phyloP scores from a whole-genome alignment of 805 yeast genomes.

The Soucietia sequanensis region DNA sequence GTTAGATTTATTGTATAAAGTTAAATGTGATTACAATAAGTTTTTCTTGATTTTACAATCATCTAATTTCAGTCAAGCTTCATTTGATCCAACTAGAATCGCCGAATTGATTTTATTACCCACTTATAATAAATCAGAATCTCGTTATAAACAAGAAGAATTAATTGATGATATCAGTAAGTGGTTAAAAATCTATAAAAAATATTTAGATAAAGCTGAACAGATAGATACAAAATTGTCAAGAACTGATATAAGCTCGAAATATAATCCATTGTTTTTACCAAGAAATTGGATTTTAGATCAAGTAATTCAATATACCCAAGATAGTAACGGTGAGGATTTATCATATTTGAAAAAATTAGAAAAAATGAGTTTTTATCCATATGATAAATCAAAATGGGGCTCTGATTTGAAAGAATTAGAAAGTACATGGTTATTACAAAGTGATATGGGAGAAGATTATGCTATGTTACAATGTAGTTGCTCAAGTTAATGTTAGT shows the following conservation, averaged over 20 bases:
- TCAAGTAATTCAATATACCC: constrained; percentile 65
- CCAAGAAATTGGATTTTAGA: constrained; percentile 87
- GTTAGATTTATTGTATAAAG: constrained; percentile 55
- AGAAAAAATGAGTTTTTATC: constrained; percentile 69
- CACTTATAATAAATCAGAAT: constrained; percentile 18
- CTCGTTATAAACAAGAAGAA: constrained; percentile 31
- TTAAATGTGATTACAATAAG: constrained; percentile 74
- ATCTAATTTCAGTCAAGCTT: constrained; percentile 27
- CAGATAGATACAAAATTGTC: constrained; percentile 30
- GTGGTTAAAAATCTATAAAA: constrained; percentile 55
- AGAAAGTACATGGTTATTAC: constrained; percentile 52
- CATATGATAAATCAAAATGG: constrained; percentile 70
- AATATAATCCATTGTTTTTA: constrained; percentile 72
- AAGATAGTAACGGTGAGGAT: constrained; percentile 51
- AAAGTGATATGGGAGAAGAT: constrained; percentile 49
- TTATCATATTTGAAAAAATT: constrained; percentile 55
- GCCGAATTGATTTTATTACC: constrained; percentile 21
- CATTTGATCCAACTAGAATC: constrained; percentile 9
- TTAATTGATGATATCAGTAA: constrained; percentile 36
- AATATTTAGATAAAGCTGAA: constrained; percentile 40
- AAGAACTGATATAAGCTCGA: constrained; percentile 42
- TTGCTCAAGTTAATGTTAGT: constrained; percentile 51
- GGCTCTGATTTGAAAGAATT: constrained; percentile 60
- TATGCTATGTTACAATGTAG: constrained; percentile 71
- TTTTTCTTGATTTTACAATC: constrained; percentile 69